Evolutionary conservation across 441 rosid species (phyloP).

Genomic region (Corymbia calophylla): DNA sequence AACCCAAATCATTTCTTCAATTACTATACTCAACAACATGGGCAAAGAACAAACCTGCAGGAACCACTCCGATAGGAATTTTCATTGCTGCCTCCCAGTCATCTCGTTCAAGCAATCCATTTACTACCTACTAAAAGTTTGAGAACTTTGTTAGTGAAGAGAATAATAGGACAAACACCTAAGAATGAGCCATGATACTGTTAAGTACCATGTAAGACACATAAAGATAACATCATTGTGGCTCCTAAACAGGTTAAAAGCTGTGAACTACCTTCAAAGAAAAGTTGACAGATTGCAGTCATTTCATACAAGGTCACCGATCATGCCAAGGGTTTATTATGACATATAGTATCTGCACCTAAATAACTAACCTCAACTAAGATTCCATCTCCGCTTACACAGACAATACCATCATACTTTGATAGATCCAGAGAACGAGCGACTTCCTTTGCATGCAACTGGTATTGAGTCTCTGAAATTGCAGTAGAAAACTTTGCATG

Average conservation of each 20-base stretch:
- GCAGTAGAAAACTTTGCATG: not conserved
- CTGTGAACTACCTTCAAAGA: not conserved
- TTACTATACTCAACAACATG: not conserved
- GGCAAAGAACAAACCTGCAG: conserved; percentile 53
- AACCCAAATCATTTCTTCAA: not conserved
- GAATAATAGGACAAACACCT: not conserved
- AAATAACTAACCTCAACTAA: conserved; percentile 75
- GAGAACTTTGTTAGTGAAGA: not conserved
- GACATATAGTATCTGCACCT: conserved; percentile 1
- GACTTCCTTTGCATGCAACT: conserved; percentile 81
- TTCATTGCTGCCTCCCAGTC: conserved; percentile 79
- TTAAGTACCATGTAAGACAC: not conserved
- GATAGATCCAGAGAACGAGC: conserved; percentile 48
- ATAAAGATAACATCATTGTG: not conserved
- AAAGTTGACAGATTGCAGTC: not conserved
- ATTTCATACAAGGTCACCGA: not conserved
- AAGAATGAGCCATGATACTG: not conserved
- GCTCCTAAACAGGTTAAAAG: not conserved
- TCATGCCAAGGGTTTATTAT: not conserved
- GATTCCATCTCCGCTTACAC: conserved; percentile 89
- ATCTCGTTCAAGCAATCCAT: conserved; percentile 81
- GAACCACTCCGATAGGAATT: conserved; percentile 74
- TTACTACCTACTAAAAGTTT: conserved; percentile 74
- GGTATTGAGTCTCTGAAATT: conserved; percentile 63
- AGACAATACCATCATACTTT: conserved; percentile 75